Evolutionary conservation across 345 rosid genomes (phyloP).

Genomic region (Populus nigra): DNA sequence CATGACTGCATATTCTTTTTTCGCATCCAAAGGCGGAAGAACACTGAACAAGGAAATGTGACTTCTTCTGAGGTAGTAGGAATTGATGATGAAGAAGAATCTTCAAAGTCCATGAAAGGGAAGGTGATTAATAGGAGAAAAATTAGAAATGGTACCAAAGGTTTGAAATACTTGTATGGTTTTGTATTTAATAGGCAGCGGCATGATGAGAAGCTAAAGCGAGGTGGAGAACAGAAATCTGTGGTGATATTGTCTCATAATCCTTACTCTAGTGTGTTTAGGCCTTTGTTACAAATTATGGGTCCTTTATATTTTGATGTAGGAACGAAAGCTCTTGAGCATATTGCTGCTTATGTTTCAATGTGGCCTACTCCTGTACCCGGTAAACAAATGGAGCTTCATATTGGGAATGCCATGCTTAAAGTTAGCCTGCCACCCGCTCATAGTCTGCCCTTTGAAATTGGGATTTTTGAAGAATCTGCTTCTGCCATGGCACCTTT

Average conservation of each 20-base stretch:
- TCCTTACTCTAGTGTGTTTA: conserved; percentile 81
- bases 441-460: conserved; percentile 73
- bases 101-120: conserved; percentile 25
- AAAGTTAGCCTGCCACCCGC: conserved; percentile 92
- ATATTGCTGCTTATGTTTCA: conserved; percentile 83
- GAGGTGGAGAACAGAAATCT: conserved; percentile 98
- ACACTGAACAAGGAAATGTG: conserved; percentile 28
- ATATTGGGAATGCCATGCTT: conserved; percentile 84
- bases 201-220: conserved; percentile 88
- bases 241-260: conserved; percentile 78
- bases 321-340: conserved; percentile 81
- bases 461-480: conserved; percentile 64
- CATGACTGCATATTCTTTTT: conserved; percentile 97
- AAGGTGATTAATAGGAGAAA: conserved; percentile 15
- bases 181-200: conserved; percentile 92
- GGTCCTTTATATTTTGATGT: conserved; percentile 89
- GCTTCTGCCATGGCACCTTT: conserved; percentile 88
- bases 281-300: conserved; percentile 90
- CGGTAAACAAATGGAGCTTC: conserved; percentile 90
- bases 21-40: conserved; percentile 62
- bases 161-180: conserved; percentile 63
- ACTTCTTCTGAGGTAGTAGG: conserved; percentile 31
- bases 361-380: conserved; percentile 86
- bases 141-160: conserved; percentile 10
- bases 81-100: conserved; percentile 29